Conservation (phyloP, 495 filamentous ascomycete species). For the Collariella sp. region DNA sequence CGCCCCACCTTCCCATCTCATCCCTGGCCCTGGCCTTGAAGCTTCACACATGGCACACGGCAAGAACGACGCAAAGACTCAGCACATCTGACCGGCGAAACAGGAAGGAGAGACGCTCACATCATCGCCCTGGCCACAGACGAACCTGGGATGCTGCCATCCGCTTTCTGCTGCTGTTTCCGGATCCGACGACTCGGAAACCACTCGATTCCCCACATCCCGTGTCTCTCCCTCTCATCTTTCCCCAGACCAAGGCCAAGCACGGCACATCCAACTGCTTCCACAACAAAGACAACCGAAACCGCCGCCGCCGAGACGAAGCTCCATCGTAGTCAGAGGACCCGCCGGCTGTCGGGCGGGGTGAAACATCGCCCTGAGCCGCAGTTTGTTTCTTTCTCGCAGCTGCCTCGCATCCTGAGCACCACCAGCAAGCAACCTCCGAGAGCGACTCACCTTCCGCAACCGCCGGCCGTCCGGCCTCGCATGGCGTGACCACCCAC, state of each 20-base stretch:
- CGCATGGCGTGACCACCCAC: constrained; percentile 3
- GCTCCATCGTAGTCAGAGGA: no score
- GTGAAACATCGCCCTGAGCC: constrained; percentile 1
- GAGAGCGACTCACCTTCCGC: not conserved
- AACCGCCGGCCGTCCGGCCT: constrained; percentile 1
- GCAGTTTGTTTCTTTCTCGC: not conserved
- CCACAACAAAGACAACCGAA: not conserved
- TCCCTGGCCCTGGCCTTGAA: not conserved
- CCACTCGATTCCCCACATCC: not conserved
- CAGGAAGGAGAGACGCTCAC: not conserved
- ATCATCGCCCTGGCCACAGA: not conserved
- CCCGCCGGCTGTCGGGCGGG: no score
- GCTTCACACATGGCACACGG: not conserved
- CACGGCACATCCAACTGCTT: not conserved
- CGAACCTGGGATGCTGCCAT: not conserved
- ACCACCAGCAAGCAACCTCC: no score
- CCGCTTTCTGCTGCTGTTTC: not conserved
- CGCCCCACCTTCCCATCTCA: constrained; percentile 30
- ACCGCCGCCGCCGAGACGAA: not conserved
- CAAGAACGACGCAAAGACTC: not conserved
- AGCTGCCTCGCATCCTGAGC: no score
- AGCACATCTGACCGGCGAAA: not conserved
- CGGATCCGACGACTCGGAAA: not conserved
- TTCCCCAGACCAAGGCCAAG: not conserved
- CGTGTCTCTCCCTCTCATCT: not conserved